Base-by-base conservation (phyloP, 495 filamentous ascomycete genomes). In the Aspergillus haitiensis region DNA sequence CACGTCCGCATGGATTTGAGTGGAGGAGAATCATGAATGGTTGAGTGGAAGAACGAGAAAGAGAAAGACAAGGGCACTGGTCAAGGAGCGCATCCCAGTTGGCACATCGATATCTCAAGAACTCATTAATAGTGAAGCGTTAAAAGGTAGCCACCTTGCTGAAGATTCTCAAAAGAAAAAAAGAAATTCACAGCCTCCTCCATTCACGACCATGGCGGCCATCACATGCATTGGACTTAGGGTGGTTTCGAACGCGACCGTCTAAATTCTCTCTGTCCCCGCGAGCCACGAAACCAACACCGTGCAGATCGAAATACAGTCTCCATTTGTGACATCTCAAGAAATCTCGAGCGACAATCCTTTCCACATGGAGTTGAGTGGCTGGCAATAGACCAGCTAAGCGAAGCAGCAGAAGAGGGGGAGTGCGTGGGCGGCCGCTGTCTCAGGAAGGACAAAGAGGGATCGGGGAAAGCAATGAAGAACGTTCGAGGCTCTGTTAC, bases 401-500 rank as follows among this genome's bases (percentile, higher is more conserved):
- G 50, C 36, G 31, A 44, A 60, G 42, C 45, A 40, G 48, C 36
- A 11, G 42, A 54, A 40, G 52, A 34, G 37, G 46, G 21, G 34
- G 37, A 51, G 9, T 16, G 31, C 33, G 13, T 44, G 55, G 45
- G 46, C 54, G 61, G 21, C 21, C 21, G 21, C 21, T 52, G 45
- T 61, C 54, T 60, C 57, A 60, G 51, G 34, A 39, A 40, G 44
- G 56, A 55, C 31, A 44, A 55, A 21, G 44, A 47, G 54, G 39
- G 51, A 56, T 59, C 58, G 63, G 61, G 57, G 61, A 58, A 62
- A 53, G 61, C 54, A 56, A 64, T 58, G 46, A 42, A 62, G 63
- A 46, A 54, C 58, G 57, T 66, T 60, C 58, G 58, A 60, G 58
- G 50, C 58, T 66, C 67, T 58, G 59, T 60, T 70, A 70, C 67